These are phyloP conservation scores for Centaurea solstitialis DNA, from an alignment of 129 eudicot genomes.

Conservation along the genomic window DNA sequence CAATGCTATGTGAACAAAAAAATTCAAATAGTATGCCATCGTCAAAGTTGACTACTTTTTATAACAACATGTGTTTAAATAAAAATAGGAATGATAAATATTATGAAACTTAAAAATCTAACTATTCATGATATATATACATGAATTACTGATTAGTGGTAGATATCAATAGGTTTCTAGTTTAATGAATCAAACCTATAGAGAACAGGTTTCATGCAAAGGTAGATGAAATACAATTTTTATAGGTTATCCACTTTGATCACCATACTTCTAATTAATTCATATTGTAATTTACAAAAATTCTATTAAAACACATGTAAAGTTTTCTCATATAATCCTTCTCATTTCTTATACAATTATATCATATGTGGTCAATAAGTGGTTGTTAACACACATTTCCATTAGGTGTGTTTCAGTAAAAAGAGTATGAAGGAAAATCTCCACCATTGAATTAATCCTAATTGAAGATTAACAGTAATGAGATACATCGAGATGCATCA, in stretches of 20 bases:
- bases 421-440: no score
- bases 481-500: no score
- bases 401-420: no score
- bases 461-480: no score
- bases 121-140: no score
- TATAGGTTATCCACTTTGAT: slow-evolving; percentile 14
- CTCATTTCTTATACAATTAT: not conserved
- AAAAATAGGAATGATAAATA: no score
- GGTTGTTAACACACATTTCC: not conserved
- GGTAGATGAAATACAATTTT: slow-evolving; percentile 8
- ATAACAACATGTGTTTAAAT: no score
- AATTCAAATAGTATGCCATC: not conserved
- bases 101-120: no score
- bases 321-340: not conserved
- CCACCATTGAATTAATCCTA: no score
- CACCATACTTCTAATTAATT: not conserved
- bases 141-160: slow-evolving; percentile 3
- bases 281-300: not conserved
- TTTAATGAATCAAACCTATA: slow-evolving; percentile 20
- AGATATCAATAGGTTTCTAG: not conserved
- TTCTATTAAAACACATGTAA: slow-evolving; percentile 10
- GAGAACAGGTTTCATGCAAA: slow-evolving; percentile 23
- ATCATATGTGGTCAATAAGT: not conserved
- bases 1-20: no score
- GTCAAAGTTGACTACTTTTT: not conserved